Evolutionary conservation across 2,329 filamentous ascomycete species (phyloP), one percentile per base, ranked within the genome.

Genomic region (Aspergillus costaricaensis): DNA sequence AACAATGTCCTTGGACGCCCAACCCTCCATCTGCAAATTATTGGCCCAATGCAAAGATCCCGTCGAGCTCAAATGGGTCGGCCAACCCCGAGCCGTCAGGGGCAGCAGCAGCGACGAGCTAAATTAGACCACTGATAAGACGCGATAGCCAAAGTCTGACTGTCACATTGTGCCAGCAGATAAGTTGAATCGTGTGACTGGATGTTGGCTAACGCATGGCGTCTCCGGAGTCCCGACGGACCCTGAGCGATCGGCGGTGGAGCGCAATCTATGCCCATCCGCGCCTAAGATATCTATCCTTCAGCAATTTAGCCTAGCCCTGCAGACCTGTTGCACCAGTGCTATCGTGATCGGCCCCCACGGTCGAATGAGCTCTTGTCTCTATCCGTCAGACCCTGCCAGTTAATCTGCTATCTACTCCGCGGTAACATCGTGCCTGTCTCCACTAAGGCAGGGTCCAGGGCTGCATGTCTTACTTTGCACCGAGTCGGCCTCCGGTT

Each of bases 81-180:
- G 41, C 14, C 41, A 44, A 23, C 19, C 19, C 41, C 41, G 41
- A 44, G 19, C 14, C 19, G 19, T 44, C 41, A 44, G 41, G 41
- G 19, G n/a, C 41, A 19, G 41, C 19, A 3, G 19, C 10, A 23
- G 19, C n/a, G 19, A 30, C 19, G 55, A 44, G 32, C 21, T 41
- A 15, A 8, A 19, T 23, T 58, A 53, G 49, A 12, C 15, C 21
- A 25, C n/a, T 43, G 39, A 44, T 51, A 17, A 43, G 49, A 5
- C 17, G 30, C 19, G 30, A 43, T 55, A 32, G 52, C 44, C 47
- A 23, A 57, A 60, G 48, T 57, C 54, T 41, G 32, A 58, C 17
- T 21, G 59, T 61, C 21, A 61, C 59, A 61, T 61, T 55, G 59
- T n/a, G 21, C 41, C 54, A 47, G 47, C 21, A 32, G 38, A 38